These are phyloP conservation scores for Phyllosticta paracitricarpa DNA, from an alignment of 2,329 filamentous ascomycete species.

Conservation along the genomic window DNA sequence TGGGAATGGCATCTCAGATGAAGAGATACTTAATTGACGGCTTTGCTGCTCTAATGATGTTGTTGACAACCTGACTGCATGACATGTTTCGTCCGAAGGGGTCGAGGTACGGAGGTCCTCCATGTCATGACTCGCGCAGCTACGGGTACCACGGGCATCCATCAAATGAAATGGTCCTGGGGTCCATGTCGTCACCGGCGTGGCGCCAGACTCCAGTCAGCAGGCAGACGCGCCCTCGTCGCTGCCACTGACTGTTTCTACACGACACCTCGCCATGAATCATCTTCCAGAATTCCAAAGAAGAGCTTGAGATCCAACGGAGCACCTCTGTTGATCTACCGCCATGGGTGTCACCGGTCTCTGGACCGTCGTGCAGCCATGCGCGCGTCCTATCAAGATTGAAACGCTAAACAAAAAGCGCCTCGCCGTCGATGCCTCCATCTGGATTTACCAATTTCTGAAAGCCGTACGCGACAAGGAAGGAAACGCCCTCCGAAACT, in stretches of 20 bases:
- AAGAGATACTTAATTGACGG: too few species aligned
- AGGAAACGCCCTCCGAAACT: conserved; percentile 90
- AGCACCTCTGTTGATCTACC: not conserved
- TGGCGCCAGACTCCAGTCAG: not conserved
- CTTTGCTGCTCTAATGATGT: too few species aligned
- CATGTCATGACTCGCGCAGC: not conserved
- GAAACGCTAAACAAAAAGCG: conserved; percentile 94
- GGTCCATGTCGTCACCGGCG: not conserved
- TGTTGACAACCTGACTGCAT: too few species aligned
- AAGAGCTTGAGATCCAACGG: not conserved
- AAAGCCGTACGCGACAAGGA: conserved; percentile 98
- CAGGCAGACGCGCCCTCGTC: not conserved
- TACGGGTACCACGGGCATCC: too few species aligned
- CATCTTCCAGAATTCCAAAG: not conserved
- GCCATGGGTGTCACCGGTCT: conserved; percentile 94
- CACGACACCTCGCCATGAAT: not conserved
- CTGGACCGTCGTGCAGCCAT: conserved; percentile 93
- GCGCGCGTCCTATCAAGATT: conserved; percentile 89
- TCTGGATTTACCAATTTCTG: conserved; percentile 99
- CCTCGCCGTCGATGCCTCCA: conserved; percentile 92
- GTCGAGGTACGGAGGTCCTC: too few species aligned
- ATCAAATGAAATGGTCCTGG: not conserved
- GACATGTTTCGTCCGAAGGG: too few species aligned
- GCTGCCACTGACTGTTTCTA: not conserved
- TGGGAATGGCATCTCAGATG: too few species aligned